A percentile compares a stretch with the other conserved stretches of the same genome.
phyloP scores from a whole-genome alignment of 106 monocot genomes.

The Dioscorea dumetorum region DNA sequence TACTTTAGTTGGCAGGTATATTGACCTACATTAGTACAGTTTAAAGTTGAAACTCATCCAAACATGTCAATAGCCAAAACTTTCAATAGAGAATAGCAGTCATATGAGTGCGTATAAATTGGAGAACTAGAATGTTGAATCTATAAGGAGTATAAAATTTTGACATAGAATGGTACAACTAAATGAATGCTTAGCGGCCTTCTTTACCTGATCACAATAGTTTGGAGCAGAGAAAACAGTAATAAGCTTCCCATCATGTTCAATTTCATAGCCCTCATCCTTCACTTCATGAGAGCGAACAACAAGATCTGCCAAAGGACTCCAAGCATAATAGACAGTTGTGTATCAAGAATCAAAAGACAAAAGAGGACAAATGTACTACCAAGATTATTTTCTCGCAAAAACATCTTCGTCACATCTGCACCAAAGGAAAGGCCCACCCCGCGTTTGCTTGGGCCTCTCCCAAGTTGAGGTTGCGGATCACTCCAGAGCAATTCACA shows the following conservation, averaged over 20 bases:
- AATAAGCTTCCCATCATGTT: conserved; percentile 93
- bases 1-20: too few species aligned
- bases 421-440: conserved; percentile 96
- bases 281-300: conserved; percentile 98
- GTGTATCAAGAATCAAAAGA: background rate
- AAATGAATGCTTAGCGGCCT: background rate
- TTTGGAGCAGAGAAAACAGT: conserved; percentile 99
- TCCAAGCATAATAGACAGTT: background rate
- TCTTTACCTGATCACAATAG: conserved; percentile 85
- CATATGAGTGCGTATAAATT: too few species aligned
- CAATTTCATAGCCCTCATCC: conserved; percentile 98
- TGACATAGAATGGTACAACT: too few species aligned
- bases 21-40: too few species aligned
- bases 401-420: conserved; percentile 88
- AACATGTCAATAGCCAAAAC: too few species aligned
- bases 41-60: too few species aligned
- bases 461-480: conserved; percentile 90
- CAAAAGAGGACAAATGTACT: conserved; percentile 5
- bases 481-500: conserved; percentile 99
- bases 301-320: conserved; percentile 56
- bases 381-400: conserved; percentile 92
- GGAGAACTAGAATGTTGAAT: background rate
- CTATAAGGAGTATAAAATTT: background rate
- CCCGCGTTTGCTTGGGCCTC: conserved; percentile 96
- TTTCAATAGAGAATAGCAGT: too few species aligned